Evolutionary conservation across 2,329 filamentous ascomycete genomes (phyloP).

Genomic region (Fusarium liriodendri): DNA sequence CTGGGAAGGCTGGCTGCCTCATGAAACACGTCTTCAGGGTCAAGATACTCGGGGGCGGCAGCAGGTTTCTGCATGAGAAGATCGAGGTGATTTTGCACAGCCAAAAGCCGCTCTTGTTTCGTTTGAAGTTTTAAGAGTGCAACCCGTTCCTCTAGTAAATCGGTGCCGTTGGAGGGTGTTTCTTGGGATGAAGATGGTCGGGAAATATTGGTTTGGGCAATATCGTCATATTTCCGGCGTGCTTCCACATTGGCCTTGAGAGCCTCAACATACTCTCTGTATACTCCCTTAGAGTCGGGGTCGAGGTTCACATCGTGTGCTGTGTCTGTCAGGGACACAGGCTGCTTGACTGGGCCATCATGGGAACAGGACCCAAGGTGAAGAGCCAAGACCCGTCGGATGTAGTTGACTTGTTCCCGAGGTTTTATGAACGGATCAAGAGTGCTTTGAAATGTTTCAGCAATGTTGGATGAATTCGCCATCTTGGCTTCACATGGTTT

Average conservation of each 20-base stretch:
- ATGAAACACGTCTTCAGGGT: slow-evolving; percentile 60
- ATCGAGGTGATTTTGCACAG: slow-evolving; percentile 64
- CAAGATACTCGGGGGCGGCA: slow-evolving; percentile 61
- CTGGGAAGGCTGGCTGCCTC: slow-evolving; percentile 58
- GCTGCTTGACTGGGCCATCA: slow-evolving; percentile 55
- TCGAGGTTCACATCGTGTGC: slow-evolving; percentile 50
- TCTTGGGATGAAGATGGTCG: slow-evolving; percentile 35
- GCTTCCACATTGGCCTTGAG: slow-evolving; percentile 64
- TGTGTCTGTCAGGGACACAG: slow-evolving; percentile 61
- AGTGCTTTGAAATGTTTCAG: slow-evolving; percentile 53
- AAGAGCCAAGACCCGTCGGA: slow-evolving; percentile 65
- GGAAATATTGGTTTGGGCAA: slow-evolving; percentile 43
- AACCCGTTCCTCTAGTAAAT: slow-evolving; percentile 62
- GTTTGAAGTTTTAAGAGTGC: slow-evolving; percentile 62
- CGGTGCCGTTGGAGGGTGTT: slow-evolving; percentile 22
- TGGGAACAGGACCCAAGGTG: slow-evolving; percentile 63
- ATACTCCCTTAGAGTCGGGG: slow-evolving; percentile 58
- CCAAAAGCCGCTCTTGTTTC: slow-evolving; percentile 62
- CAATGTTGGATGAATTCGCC: slow-evolving; percentile 47
- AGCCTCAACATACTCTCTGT: slow-evolving; percentile 67
- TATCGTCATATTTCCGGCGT: slow-evolving; percentile 57
- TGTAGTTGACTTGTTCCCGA: slow-evolving; percentile 67
- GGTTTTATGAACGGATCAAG: slow-evolving; percentile 67
- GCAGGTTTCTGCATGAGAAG: slow-evolving; percentile 63
- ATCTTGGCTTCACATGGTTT: slow-evolving; percentile 40